Percentiles rank a stretch among this genome's conserved stretches.
Conservation (phyloP, 108 stramenopile genomes). For the Fragilaria radians region DNA sequence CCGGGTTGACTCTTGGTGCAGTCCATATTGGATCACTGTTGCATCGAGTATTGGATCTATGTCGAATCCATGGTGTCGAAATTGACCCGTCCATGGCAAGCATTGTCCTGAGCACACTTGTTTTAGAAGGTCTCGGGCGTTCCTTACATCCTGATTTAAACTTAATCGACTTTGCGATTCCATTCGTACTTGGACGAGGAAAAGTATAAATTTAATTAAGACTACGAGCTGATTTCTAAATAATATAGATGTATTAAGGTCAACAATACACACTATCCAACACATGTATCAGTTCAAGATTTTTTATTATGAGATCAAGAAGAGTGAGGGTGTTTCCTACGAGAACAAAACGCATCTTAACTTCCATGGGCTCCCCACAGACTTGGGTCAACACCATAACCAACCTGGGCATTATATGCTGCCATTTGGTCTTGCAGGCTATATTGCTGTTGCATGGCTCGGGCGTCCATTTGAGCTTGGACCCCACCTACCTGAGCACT, state of each 20-base stretch:
- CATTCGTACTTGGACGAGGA: conserved; percentile 69
- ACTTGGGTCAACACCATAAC: background rate
- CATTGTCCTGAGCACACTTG: conserved; percentile 79
- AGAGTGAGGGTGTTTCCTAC: background rate
- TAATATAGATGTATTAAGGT: too few relatives aligned
- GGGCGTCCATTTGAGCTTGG: background rate
- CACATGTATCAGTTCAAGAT: too few relatives aligned
- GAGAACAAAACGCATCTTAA: background rate
- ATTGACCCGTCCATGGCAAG: conserved; percentile 88
- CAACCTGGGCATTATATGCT: background rate
- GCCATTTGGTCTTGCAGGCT: background rate
- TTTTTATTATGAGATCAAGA: too few relatives aligned
- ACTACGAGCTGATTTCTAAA: background rate
- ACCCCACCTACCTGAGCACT: background rate
- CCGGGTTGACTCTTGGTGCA: conserved; percentile 80
- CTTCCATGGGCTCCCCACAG: background rate
- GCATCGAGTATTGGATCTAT: conserved; percentile 70
- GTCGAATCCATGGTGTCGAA: conserved; percentile 77
- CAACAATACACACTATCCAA: too few relatives aligned
- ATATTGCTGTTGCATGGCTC: background rate
- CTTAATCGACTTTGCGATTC: conserved; percentile 71
- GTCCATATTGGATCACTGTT: conserved; percentile 77
- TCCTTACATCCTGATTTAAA: conserved; percentile 81
- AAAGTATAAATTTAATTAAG: conserved; percentile 13
- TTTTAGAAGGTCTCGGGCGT: conserved; percentile 83